Evolutionary conservation across 768 basidiomycete genomes (phyloP).

Genomic region (Lactarius trivialis): DNA sequence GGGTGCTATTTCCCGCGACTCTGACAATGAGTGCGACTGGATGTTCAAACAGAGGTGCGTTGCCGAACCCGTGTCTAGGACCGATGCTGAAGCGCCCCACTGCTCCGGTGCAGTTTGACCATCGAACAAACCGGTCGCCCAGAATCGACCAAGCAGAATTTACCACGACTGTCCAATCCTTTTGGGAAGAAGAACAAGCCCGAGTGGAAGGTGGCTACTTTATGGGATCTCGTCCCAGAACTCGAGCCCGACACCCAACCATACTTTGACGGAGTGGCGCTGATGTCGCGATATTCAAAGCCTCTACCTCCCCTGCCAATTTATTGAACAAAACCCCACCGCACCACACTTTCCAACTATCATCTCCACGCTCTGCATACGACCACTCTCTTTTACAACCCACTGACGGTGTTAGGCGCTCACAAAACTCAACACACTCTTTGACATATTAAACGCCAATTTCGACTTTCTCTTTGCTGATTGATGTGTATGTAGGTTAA

Average conservation of each 20-base stretch:
- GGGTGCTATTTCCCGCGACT: constrained; percentile 27
- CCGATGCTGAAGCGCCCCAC: background rate
- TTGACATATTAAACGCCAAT: background rate
- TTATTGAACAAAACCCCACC: background rate
- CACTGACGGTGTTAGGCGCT: constrained; percentile 4
- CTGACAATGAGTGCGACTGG: constrained; percentile 20
- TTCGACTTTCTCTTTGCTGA: background rate
- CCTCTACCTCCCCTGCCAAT: background rate
- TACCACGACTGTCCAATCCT: constrained; percentile 11
- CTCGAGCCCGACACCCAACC: background rate
- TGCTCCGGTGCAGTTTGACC: background rate
- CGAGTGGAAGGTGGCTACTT: constrained; percentile 9
- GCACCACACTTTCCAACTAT: background rate
- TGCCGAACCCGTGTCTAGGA: background rate
- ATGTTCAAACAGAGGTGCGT: constrained; percentile 28
- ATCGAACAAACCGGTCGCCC: constrained; percentile 18
- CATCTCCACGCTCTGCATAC: background rate
- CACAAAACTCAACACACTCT: constrained; percentile 2
- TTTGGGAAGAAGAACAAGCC: constrained; percentile 15
- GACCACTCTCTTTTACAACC: constrained; percentile 8
- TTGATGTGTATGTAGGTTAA: constrained; percentile 13
- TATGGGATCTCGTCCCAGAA: constrained; percentile 14
- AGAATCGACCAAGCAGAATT: constrained; percentile 2
- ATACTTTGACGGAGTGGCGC: background rate
- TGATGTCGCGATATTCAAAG: background rate